phyloP scores from a whole-genome alignment of 139 green algal genomes.

The Haematococcus lacustris region DNA sequence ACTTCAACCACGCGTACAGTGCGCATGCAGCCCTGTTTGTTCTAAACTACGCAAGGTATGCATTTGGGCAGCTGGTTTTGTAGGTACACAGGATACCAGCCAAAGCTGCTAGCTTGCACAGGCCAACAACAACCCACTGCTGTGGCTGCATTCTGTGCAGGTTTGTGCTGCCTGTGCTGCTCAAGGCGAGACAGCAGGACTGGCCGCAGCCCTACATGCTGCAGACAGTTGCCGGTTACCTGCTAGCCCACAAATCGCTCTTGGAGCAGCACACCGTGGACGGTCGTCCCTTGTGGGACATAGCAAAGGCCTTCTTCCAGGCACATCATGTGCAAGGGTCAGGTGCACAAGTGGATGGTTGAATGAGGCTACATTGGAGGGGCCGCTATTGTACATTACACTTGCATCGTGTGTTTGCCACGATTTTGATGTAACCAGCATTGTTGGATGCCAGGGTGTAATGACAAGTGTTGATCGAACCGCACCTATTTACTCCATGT shows the following conservation, averaged over 20 bases:
- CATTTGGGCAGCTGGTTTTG: too few relatives aligned
- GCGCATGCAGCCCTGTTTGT: slow-evolving; percentile 4
- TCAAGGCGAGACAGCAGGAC: not conserved
- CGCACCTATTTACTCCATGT: too few relatives aligned
- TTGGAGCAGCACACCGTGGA: not conserved
- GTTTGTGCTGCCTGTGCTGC: slow-evolving; percentile 4
- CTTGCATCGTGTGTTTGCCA: too few relatives aligned
- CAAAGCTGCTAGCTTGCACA: too few relatives aligned
- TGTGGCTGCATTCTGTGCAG: not conserved
- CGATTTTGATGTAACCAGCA: too few relatives aligned
- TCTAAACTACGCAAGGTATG: not conserved
- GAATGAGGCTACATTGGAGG: too few relatives aligned
- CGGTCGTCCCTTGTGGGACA: not conserved
- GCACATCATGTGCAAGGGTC: not conserved
- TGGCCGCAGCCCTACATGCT: slow-evolving; percentile 3
- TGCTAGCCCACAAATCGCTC: not conserved
- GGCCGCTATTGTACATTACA: too few relatives aligned
- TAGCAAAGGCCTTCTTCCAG: not conserved
- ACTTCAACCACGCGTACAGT: slow-evolving; percentile 1
- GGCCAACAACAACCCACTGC: too few relatives aligned
- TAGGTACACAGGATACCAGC: too few relatives aligned
- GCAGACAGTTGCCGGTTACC: not conserved
- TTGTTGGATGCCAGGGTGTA: too few relatives aligned
- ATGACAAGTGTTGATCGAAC: too few relatives aligned
- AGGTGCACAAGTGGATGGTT: too few relatives aligned